A percentile compares a stretch with the other conserved stretches of the same genome.
Evolutionary conservation across 2,329 filamentous ascomycete genomes (phyloP).

Genomic region (Trichophyton equinum): DNA sequence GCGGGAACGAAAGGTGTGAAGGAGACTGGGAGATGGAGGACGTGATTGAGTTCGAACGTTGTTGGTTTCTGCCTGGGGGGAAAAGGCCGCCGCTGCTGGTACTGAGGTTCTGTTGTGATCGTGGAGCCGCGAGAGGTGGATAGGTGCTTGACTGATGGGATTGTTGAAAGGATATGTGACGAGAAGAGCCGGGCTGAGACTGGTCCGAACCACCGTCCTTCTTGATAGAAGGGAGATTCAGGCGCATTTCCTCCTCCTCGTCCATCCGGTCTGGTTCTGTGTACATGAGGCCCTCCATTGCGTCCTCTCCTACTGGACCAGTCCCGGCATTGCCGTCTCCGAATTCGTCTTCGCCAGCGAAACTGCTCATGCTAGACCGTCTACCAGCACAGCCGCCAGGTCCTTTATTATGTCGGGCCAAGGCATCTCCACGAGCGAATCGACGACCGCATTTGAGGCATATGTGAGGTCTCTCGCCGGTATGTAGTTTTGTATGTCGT

Average conservation of each 20-base stretch:
- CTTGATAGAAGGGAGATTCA: conserved; percentile 57
- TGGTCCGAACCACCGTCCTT: conserved; percentile 44
- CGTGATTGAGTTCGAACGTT: conserved; percentile 42
- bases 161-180: conserved; percentile 40
- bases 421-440: conserved; percentile 87
- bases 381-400: conserved; percentile 89
- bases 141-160: conserved; percentile 61
- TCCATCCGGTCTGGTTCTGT: conserved; percentile 39
- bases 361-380: conserved; percentile 71
- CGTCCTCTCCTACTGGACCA: conserved; percentile 32
- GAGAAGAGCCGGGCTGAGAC: conserved; percentile 13
- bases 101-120: conserved; percentile 26
- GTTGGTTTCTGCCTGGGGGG: conserved; percentile 48
- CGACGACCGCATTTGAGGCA: conserved; percentile 90
- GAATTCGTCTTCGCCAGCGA: conserved; percentile 64
- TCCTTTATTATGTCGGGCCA: conserved; percentile 90
- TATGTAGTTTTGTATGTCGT: conserved; percentile 90
- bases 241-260: conserved; percentile 36
- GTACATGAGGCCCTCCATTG: conserved; percentile 53
- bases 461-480: conserved; percentile 86
- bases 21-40: conserved; percentile 39
- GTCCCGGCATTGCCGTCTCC: conserved; percentile 34
- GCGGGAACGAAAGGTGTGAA: conserved; percentile 28
- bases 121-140: conserved; percentile 51
- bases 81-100: conserved; percentile 40